phyloP scores from a whole-genome alignment of 768 basidiomycete genomes.

The Amanita pallidorosea region DNA sequence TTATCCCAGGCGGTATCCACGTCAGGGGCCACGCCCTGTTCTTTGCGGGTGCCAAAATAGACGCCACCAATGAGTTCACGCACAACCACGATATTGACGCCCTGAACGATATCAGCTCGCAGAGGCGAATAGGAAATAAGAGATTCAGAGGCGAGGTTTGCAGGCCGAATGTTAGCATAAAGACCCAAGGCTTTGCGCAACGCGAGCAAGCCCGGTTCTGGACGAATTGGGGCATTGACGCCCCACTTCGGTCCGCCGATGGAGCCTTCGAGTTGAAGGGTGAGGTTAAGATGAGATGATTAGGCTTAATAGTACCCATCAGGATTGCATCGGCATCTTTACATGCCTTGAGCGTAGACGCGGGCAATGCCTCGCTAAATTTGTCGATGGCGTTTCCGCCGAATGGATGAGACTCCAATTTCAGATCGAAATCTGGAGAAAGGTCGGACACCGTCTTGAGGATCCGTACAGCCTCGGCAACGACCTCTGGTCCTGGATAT shows the following conservation, averaged over 20 bases:
- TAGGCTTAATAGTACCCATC: constrained; percentile 53
- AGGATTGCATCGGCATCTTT: constrained; percentile 91
- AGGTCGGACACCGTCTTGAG: constrained; percentile 59
- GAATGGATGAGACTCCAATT: constrained; percentile 68
- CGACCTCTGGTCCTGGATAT: constrained; percentile 74
- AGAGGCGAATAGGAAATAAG: constrained; percentile 84
- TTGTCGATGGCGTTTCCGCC: constrained; percentile 92
- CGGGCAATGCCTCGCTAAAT: constrained; percentile 75
- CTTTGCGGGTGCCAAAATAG: constrained; percentile 92
- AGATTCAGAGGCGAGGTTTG: constrained; percentile 88
- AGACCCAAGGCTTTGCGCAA: constrained; percentile 90
- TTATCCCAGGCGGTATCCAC: constrained; percentile 79
- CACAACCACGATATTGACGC: constrained; percentile 87
- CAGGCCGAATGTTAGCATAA: constrained; percentile 97
- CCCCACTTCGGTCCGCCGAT: constrained; percentile 99
- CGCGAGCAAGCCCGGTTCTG: constrained; percentile 81
- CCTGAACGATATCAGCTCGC: constrained; percentile 69
- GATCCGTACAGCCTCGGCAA: constrained; percentile 75
- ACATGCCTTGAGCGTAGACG: constrained; percentile 79
- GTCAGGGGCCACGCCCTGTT: constrained; percentile 59
- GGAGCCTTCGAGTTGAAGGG: constrained; percentile 45
- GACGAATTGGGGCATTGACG: constrained; percentile 76
- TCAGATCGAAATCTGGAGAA: constrained; percentile 56
- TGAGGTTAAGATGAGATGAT: neutral
- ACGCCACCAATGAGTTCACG: constrained; percentile 94